Base-by-base conservation (phyloP, 441 rosid genomes). In the Metrosideros polymorpha region DNA sequence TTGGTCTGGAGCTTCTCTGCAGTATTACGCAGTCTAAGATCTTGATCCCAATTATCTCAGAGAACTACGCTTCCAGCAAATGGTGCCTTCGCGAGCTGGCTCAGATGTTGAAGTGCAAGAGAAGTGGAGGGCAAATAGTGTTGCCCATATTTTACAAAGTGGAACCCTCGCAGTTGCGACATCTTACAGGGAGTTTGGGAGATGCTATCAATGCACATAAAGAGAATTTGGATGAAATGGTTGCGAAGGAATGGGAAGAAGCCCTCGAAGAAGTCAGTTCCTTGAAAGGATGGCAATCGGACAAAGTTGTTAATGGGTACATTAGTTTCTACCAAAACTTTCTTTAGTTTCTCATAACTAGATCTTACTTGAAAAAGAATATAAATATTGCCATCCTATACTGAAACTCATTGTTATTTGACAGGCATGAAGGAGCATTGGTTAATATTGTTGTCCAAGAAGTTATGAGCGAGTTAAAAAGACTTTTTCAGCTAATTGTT, bases 121-220 rank as follows among this genome's bases (percentile, higher is more conserved):
- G 0, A 32, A 63, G 0, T 7, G 8, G 0, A 0, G 43, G 25
- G 76, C 76, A 63, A 18, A 0, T 32, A 0, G 76, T 63, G 43
- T 32, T 63, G 0, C 76, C 76, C 42, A 63, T 63, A 32, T 63
- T 63, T 63, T 32, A 63, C 25, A 63, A 63, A 63, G 76, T 63
- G 1, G 43, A 63, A 0, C 76, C 76, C 25, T 63, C 42, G 7
- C 0, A 32, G 3, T 63, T 63, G 0, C 76, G 7, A 18, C 0
- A 18, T 63, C 76, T 8, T 63, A 32, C 13, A 4, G 43, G 76
- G 76, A 63, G 76, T 32, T 63, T 63, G 0, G 25, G 13, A 63
- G 25, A 0, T 32, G 25, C 43, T 63, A 32, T 63, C 25, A 0
- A 63, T 0, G 43, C 0, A 63, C 0, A 63, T 63, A 63, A 32